These are phyloP conservation scores for Acorus calamus DNA, from an alignment of 106 monocot species.

Conservation along the genomic window DNA sequence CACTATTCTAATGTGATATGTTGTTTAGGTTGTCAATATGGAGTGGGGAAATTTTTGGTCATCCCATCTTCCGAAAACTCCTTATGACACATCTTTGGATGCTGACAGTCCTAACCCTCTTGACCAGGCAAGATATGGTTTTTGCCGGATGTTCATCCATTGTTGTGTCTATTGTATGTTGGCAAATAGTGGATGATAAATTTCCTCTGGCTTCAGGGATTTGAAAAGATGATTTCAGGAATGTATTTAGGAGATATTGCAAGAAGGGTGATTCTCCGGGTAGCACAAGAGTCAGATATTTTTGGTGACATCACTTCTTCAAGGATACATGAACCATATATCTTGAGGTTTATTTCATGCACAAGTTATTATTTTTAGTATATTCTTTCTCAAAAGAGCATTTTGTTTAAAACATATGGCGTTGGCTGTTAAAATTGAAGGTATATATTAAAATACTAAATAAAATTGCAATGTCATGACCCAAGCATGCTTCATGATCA, in stretches of 20 bases:
- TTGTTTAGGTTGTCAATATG: constrained; percentile 78
- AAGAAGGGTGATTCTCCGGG: constrained; percentile 65
- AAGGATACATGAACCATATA: constrained; percentile 46
- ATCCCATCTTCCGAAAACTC: constrained; percentile 82
- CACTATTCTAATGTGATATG: neutral
- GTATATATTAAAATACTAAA: no score
- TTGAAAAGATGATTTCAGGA: constrained; percentile 98
- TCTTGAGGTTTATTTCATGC: constrained; percentile 44
- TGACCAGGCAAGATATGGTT: constrained; percentile 52
- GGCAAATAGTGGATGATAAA: neutral
- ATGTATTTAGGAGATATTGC: constrained; percentile 92
- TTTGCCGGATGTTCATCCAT: neutral
- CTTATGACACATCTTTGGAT: constrained; percentile 80
- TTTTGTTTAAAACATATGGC: neutral
- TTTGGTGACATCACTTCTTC: constrained; percentile 48
- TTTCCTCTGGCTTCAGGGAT: constrained; percentile 48
- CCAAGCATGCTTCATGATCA: no score
- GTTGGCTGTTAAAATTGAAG: no score
- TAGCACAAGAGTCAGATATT: constrained; percentile 63
- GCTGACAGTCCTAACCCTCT: constrained; percentile 68
- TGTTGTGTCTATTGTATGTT: neutral
- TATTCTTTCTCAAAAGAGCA: constrained; percentile 6
- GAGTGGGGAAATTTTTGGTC: constrained; percentile 99
- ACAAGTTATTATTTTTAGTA: neutral
- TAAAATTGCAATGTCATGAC: no score